These are phyloP conservation scores for Solanum gandarillasii DNA, from an alignment of 257 asterid genomes.

Conservation along the genomic window DNA sequence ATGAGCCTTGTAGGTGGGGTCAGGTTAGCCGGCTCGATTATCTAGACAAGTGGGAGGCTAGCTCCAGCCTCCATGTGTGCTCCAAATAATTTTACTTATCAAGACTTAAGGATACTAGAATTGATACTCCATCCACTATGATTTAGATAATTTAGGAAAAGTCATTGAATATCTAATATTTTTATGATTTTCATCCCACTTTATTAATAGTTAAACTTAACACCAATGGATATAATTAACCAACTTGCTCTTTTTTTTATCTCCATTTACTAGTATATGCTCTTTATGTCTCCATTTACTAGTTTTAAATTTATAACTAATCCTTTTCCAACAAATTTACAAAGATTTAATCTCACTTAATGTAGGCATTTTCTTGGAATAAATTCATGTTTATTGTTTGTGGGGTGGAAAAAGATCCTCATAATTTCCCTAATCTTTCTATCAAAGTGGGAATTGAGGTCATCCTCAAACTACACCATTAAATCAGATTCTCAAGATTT, in stretches of 20 bases:
- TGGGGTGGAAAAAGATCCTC: not conserved
- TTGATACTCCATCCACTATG: not conserved
- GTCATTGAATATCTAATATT: not conserved
- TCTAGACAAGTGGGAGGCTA: not conserved
- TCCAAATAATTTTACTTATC: not conserved
- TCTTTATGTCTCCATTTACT: not conserved
- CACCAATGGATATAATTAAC: not conserved
- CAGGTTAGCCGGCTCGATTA: not conserved
- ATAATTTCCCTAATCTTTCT: not conserved
- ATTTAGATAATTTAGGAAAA: not conserved
- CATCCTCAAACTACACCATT: conserved; percentile 15
- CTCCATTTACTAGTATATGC: not conserved
- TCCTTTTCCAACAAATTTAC: not conserved
- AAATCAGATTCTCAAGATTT: conserved; percentile 13
- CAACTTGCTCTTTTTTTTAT: not conserved
- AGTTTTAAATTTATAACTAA: not conserved
- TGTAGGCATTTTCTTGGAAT: conserved; percentile 9
- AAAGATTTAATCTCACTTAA: not conserved
- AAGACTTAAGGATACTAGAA: not conserved
- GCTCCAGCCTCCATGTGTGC: not conserved
- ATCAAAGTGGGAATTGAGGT: conserved; percentile 8
- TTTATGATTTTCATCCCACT: not conserved
- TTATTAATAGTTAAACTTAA: not conserved
- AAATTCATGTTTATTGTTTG: not conserved
- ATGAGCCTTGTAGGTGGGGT: not conserved